phyloP scores from a whole-genome alignment of 441 rosid species.

The Erodium texanum region DNA sequence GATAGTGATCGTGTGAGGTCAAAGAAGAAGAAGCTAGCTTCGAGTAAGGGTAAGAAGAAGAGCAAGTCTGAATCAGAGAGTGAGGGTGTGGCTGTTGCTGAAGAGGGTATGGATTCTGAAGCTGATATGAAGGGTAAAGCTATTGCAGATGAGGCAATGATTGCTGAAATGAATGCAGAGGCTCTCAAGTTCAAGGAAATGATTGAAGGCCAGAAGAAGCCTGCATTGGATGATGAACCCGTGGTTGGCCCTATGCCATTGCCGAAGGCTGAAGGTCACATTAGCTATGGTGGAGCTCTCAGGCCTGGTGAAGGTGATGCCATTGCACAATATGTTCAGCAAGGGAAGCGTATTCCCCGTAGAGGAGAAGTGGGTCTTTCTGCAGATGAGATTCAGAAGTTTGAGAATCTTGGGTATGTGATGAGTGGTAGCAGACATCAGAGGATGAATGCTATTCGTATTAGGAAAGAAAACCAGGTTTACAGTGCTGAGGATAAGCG shows the following conservation, averaged over 20 bases:
- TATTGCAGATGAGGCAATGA: slow-evolving; percentile 32
- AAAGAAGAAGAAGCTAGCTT: slow-evolving; percentile 31
- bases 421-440: slow-evolving; percentile 98
- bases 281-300: slow-evolving; percentile 89
- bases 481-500: slow-evolving; percentile 94
- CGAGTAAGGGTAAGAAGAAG: slow-evolving; percentile 25
- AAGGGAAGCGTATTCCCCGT: slow-evolving; percentile 94
- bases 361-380: slow-evolving; percentile 99
- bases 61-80: slow-evolving; percentile 31
- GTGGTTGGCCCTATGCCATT: slow-evolving; percentile 79
- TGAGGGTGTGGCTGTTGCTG: slow-evolving; percentile 17
- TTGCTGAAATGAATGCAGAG: slow-evolving; percentile 51
- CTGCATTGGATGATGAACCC: slow-evolving; percentile 52
- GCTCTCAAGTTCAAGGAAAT: slow-evolving; percentile 56
- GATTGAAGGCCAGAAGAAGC: slow-evolving; percentile 69
- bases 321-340: slow-evolving; percentile 90
- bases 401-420: slow-evolving; percentile 87
- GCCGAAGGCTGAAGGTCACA: slow-evolving; percentile 84
- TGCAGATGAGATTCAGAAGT: slow-evolving; percentile 84
- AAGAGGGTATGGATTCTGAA: slow-evolving; percentile 30
- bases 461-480: slow-evolving; percentile 93
- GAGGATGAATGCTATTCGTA: slow-evolving; percentile 97
- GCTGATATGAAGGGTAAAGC: slow-evolving; percentile 16
- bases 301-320: slow-evolving; percentile 98
- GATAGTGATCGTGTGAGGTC: too few species aligned